These are phyloP conservation scores for Alternaria hordeiaustralica DNA, from an alignment of 2,329 filamentous ascomycete species.

Conservation along the genomic window DNA sequence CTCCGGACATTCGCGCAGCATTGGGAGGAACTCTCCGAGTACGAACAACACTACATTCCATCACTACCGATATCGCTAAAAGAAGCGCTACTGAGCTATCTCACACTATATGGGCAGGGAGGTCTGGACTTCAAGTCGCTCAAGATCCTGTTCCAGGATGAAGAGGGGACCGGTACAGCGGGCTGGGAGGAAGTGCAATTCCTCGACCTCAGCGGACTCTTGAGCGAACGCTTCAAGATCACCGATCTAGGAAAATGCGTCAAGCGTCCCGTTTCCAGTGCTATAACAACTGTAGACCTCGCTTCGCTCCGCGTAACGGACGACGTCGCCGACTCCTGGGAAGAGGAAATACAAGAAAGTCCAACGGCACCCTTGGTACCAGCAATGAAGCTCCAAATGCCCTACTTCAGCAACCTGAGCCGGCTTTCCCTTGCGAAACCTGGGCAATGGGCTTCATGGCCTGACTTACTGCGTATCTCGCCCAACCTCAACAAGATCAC, in stretches of 20 bases:
- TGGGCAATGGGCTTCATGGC: constrained; percentile 59
- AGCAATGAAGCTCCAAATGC: constrained; percentile 27
- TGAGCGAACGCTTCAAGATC: constrained; percentile 58
- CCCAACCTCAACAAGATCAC: constrained; percentile 63
- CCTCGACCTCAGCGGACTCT: constrained; percentile 60
- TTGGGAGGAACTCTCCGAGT: constrained; percentile 64
- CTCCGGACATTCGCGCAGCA: constrained; percentile 62
- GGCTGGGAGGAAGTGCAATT: constrained; percentile 55
- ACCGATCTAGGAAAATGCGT: constrained; percentile 57
- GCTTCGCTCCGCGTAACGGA: constrained; percentile 20
- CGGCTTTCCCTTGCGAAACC: constrained; percentile 65
- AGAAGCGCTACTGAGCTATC: constrained; percentile 62
- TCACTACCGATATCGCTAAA: constrained; percentile 61
- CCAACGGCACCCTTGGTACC: constrained; percentile 3
- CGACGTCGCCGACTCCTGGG: constrained; percentile 55
- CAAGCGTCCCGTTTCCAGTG: constrained; percentile 8
- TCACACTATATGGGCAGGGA: constrained; percentile 57
- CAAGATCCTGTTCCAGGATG: constrained; percentile 57
- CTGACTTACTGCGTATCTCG: constrained; percentile 60
- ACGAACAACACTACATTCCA: constrained; percentile 62
- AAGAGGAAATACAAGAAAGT: constrained; percentile 45
- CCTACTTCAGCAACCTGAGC: constrained; percentile 60
- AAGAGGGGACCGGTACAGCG: constrained; percentile 38
- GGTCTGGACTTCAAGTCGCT: constrained; percentile 54
- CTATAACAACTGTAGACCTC: constrained; percentile 18